These are phyloP conservation scores for Cercospora sesami DNA, from an alignment of 2,329 filamentous ascomycete species.

Conservation along the genomic window DNA sequence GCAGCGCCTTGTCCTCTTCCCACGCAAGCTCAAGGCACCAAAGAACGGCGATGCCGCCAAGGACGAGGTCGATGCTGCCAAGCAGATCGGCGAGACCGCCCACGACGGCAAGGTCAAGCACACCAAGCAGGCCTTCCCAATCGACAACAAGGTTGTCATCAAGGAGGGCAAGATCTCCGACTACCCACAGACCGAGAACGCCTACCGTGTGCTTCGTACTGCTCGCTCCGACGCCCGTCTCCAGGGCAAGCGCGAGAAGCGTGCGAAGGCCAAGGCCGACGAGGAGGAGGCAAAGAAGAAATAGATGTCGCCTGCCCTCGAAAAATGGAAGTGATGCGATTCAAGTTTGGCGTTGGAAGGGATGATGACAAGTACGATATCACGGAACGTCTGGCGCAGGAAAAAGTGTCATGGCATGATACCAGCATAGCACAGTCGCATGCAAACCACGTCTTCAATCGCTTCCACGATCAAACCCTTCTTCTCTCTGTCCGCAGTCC, in stretches of 20 bases:
- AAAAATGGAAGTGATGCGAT: constrained; percentile 28
- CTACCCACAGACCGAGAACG: constrained; percentile 72
- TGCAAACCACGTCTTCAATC: constrained; percentile 30
- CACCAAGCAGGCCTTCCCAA: constrained; percentile 63
- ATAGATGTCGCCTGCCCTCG: constrained; percentile 52
- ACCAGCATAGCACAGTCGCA: constrained; percentile 29
- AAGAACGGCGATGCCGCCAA: constrained; percentile 89
- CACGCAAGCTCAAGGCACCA: constrained; percentile 87
- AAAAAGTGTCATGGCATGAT: constrained; percentile 24
- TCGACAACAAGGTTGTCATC: constrained; percentile 70
- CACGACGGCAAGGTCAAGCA: constrained; percentile 47
- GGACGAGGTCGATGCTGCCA: constrained; percentile 74
- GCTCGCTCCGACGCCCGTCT: constrained; percentile 80
- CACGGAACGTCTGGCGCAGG: constrained; percentile 29
- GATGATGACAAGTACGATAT: constrained; percentile 23
- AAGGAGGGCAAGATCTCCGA: constrained; percentile 77
- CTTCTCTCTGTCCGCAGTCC: background rate
- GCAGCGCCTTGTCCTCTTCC: constrained; percentile 94
- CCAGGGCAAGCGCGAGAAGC: constrained; percentile 87
- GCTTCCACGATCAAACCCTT: constrained; percentile 19
- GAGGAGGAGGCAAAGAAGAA: constrained; percentile 79
- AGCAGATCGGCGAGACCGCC: constrained; percentile 50
- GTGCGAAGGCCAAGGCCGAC: constrained; percentile 81
- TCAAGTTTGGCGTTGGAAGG: constrained; percentile 29
- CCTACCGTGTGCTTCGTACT: constrained; percentile 81